These are phyloP conservation scores for Hirschioporus abietinus DNA, from an alignment of 768 basidiomycete genomes.

Conservation along the genomic window DNA sequence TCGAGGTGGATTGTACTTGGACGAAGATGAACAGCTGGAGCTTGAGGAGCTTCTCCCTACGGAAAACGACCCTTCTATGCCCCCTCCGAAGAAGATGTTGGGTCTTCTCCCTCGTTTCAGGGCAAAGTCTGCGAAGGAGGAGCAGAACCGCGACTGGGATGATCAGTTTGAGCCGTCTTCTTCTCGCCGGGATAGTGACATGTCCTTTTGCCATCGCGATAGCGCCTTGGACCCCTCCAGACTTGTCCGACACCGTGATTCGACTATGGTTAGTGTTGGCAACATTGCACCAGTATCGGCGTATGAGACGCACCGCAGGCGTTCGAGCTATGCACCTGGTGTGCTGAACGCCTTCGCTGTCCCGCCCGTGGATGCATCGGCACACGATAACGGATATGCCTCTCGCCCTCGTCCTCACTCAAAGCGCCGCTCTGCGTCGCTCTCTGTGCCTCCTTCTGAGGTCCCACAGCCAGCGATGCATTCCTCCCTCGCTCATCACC, in stretches of 20 bases:
- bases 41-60: constrained; percentile 53
- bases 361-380: constrained; percentile 12
- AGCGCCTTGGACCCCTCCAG: constrained; percentile 15
- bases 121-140: background rate
- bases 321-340: background rate
- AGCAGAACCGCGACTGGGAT: background rate
- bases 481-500: background rate
- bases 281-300: background rate
- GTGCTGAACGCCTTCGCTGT: constrained; percentile 4
- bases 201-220: constrained; percentile 20
- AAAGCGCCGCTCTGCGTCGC: constrained; percentile 37
- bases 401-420: constrained; percentile 22
- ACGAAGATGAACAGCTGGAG: constrained; percentile 68
- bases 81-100: constrained; percentile 20
- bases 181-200: constrained; percentile 32
- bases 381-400: constrained; percentile 7
- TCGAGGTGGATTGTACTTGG: constrained; percentile 62
- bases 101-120: constrained; percentile 15
- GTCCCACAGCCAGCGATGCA: constrained; percentile 26
- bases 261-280: background rate
- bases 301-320: background rate
- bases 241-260: constrained; percentile 14
- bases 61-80: background rate
- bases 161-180: constrained; percentile 30
- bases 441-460: constrained; percentile 28